Evolutionary conservation across 148 eudicot species (phyloP), one percentile per base, ranked within the genome.

Genomic region (Camellia lanceoleosa): DNA sequence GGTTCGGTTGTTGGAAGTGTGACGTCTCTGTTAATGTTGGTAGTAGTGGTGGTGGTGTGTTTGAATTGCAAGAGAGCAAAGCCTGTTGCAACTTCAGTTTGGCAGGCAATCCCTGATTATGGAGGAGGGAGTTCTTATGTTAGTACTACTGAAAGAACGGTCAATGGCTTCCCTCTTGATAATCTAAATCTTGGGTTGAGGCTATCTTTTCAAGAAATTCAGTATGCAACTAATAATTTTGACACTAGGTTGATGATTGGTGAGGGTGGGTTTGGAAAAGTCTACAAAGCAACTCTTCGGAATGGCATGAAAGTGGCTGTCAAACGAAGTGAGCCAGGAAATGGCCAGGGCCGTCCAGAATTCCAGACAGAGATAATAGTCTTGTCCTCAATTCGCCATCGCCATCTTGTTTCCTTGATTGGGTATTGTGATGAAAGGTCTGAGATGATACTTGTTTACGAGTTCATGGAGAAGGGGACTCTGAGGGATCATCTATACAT

Each of bases 221-320:
- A 75, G 20, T 72, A 73, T 41, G 89, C 85, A 12, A 90, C 93
- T 10, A 87, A 83, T 7, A 84, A 85, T 44, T 90, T 90, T 65
- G 84, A 87, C 76, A 54, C 72, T 2, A 67, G 11, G 0, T 71
- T 82, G 65, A 80, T 87, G 71, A 83, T 90, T 23, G 93, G 93
- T 20, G 86, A 82, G 72, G 93, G 93, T 0, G 91, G 93, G 14
- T 90, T 90, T 64, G 93, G 93, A 6, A 87, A 87, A 83, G 93
- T 90, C 6, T 90, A 90, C 56, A 86, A 76, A 55, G 91, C 89
- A 20, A 81, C 79, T 10, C 63, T 90, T 14, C 70, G 30, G 38
- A 72, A 68, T 38, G 89, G 88, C 13, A 5, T 16, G 11, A 87
- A 85, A 78, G 89, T 87, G 20, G 94, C 92, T 64, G 88, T 91